These are phyloP conservation scores for Schizophyllum amplum DNA, from an alignment of 1,284 basidiomycete genomes.

Conservation along the genomic window DNA sequence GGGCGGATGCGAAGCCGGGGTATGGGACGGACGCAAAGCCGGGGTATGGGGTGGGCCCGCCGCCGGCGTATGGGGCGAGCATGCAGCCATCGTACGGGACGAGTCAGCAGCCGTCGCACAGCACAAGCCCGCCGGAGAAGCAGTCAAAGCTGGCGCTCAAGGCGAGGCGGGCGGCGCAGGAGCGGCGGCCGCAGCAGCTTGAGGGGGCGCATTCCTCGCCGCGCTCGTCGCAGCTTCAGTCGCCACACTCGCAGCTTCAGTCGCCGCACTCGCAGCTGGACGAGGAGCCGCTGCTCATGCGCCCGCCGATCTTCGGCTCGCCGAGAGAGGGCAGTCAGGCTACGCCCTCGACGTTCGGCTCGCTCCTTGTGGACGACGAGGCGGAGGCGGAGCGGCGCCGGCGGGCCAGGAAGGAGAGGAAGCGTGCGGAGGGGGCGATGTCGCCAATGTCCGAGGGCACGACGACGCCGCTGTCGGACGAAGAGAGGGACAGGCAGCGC, in stretches of 20 bases:
- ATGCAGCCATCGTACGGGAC: too few species aligned
- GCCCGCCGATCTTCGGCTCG: conserved; percentile 47
- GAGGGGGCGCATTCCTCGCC: background rate
- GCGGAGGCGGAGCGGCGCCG: conserved; percentile 15
- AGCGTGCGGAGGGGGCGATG: conserved; percentile 3
- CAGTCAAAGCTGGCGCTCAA: background rate
- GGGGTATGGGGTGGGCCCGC: too few species aligned
- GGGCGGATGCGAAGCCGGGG: too few species aligned
- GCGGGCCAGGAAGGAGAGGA: conserved; percentile 13
- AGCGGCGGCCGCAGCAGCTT: background rate
- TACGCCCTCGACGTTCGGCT: conserved; percentile 69
- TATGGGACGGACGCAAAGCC: too few species aligned
- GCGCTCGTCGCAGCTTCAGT: conserved; percentile 10
- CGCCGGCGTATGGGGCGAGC: too few species aligned
- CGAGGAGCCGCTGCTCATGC: conserved; percentile 30
- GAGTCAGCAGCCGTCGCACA: too few species aligned
- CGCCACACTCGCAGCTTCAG: conserved; percentile 11
- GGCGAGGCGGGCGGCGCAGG: background rate
- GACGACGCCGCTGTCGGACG: background rate
- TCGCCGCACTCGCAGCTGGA: conserved; percentile 20
- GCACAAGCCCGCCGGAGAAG: background rate
- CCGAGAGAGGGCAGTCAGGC: conserved; percentile 49
- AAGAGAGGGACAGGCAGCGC: too few species aligned
- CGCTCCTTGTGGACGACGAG: conserved; percentile 51
- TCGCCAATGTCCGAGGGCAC: background rate